Base-by-base conservation (phyloP, 2,329 filamentous ascomycete genomes). In the Myrmaecium sp. region DNA sequence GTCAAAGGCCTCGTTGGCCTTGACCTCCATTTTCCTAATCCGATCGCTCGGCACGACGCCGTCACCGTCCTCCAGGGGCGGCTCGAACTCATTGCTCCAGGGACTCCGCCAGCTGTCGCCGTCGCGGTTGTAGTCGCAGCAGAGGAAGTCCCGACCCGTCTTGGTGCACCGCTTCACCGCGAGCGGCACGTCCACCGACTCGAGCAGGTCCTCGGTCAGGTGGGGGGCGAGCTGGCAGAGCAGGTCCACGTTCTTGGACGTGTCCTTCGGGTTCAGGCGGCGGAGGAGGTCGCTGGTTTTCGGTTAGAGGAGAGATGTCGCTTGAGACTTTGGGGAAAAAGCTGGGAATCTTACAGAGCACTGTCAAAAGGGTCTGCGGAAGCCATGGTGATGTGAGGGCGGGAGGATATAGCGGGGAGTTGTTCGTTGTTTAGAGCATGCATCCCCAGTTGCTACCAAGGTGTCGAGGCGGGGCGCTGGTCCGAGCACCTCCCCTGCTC, bases 41-140 rank as follows among this genome's bases (percentile, higher is more conserved):
- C 83, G 65, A 54, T 95, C 89, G 43, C 78, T 86, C 1, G 86
- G 86, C 8, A 91, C 71, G 2, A 83, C 81, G 2, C 82, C 81
- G 47, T 92, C 84, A 14, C 70, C 72, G 25, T 70, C 68, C 26
- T 64, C 66, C 33, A 93, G 66, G 9, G 83, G 78, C 11, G 86
- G 89, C 51, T 95, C 83, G 54, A 98, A 98, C 56, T 93, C 79
- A 58, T 95, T 95, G 58, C 77, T 89, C 89, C 89, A 98, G n/a
- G 89, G 89, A 38, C 81, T 92, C 35, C 89, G 78, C 67, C 93
- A 93, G 57, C 79, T 91, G 60, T 94, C 86, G 35, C 89, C 89
- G 57, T 98, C 89, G 37, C 89, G 84, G 66, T 98, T 98, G 68
- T 98, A 98, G 67, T 98, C 89, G 65, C 89, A 98, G 46, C 94